phyloP scores from a whole-genome alignment of 345 rosid species.

The Dovyalis caffra region DNA sequence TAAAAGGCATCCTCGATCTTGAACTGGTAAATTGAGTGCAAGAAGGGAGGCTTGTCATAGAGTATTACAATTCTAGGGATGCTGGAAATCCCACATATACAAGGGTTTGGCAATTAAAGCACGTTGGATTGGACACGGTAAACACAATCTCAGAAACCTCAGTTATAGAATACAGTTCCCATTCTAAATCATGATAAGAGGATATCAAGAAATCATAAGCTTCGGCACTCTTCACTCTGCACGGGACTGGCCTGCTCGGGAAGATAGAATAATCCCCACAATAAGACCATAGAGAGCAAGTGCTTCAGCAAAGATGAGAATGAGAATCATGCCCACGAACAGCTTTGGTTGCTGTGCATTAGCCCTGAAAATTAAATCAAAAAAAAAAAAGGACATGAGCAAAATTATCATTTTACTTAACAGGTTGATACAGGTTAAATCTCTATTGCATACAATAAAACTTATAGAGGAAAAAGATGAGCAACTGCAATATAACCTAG shows the following conservation, averaged over 20 bases:
- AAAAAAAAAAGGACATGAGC: too few relatives aligned
- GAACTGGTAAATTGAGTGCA: too few relatives aligned
- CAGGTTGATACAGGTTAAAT: too few relatives aligned
- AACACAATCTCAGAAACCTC: too few relatives aligned
- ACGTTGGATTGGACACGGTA: conserved; percentile 1
- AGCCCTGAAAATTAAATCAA: conserved; percentile 11
- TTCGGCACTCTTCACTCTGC: conserved; percentile 10
- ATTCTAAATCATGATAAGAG: background rate
- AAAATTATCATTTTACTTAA: too few relatives aligned
- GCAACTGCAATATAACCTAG: too few relatives aligned
- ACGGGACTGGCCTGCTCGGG: conserved; percentile 32
- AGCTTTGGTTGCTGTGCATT: conserved; percentile 31
- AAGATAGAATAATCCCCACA: conserved; percentile 27
- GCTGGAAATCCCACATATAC: background rate
- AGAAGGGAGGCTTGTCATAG: background rate
- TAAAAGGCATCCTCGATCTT: too few relatives aligned
- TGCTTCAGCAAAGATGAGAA: too few relatives aligned
- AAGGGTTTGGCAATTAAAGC: background rate
- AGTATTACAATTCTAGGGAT: background rate
- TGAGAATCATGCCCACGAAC: conserved; percentile 28
- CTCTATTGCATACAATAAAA: too few relatives aligned
- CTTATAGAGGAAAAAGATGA: too few relatives aligned
- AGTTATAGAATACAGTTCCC: too few relatives aligned
- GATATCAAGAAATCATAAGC: background rate
- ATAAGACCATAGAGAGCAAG: conserved; percentile 27